Percentiles rank a stretch among this genome's conserved stretches.
phyloP scores from a whole-genome alignment of 192 early-diverging fungal species.

The Haplosporangium gracile region DNA sequence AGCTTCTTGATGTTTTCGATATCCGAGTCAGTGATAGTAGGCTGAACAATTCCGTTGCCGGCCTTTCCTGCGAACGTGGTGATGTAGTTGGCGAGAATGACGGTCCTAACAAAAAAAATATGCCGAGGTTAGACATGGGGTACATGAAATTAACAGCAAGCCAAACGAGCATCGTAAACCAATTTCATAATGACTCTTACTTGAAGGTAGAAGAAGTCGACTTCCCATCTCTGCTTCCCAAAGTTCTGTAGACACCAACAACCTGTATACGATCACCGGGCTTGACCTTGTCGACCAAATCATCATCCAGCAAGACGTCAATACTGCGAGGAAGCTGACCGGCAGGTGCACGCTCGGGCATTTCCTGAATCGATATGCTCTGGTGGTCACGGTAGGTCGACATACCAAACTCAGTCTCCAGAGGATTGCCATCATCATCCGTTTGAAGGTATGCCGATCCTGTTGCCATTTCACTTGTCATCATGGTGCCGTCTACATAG shows the following conservation, averaged over 20 bases:
- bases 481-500: constrained; percentile 90
- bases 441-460: constrained; percentile 91
- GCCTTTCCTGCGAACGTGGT: constrained; percentile 76
- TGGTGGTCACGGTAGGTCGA: constrained; percentile 94
- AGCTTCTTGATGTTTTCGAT: constrained; percentile 88
- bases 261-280: constrained; percentile 96
- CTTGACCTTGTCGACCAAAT: constrained; percentile 95
- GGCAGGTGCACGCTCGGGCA: constrained; percentile 97
- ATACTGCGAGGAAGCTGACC: constrained; percentile 94
- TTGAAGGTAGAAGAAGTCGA: constrained; percentile 86
- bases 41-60: constrained; percentile 80
- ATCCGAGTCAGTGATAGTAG: constrained; percentile 85
- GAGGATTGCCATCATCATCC: constrained; percentile 92
- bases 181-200: constrained; percentile 51
- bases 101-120: constrained; percentile 71
- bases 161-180: not conserved
- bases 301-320: constrained; percentile 96
- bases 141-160: not conserved
- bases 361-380: constrained; percentile 95
- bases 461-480: constrained; percentile 77
- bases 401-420: constrained; percentile 94
- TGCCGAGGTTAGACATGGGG: not conserved
- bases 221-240: constrained; percentile 85
- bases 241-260: constrained; percentile 91
- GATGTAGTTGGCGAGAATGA: constrained; percentile 91